Conservation (phyloP, 2,329 filamentous ascomycete genomes). For the Pseudonectria buxi region DNA sequence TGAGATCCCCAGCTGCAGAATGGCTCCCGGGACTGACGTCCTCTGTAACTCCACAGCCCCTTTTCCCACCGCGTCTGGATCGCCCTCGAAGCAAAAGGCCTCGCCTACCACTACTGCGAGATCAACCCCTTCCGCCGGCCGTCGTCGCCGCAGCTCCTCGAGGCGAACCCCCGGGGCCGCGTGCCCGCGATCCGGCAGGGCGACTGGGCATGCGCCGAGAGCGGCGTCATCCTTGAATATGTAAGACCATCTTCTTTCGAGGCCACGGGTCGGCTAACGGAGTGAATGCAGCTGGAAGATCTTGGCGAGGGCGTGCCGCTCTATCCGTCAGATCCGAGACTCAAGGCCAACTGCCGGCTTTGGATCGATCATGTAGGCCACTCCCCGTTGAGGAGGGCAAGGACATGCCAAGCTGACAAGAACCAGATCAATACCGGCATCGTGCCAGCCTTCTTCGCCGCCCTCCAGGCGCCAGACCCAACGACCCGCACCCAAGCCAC, state of each 20-base stretch:
- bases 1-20: not conserved
- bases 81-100: constrained; percentile 69
- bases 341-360: constrained; percentile 66
- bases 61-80: constrained; percentile 90
- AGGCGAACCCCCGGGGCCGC: constrained; percentile 68
- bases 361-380: constrained; percentile 70
- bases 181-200: constrained; percentile 73
- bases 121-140: constrained; percentile 73
- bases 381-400: no score
- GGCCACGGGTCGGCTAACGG: no score
- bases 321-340: constrained; percentile 57
- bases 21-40: not conserved
- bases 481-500: constrained; percentile 52
- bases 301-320: constrained; percentile 53
- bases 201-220: constrained; percentile 78
- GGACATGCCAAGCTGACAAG: not conserved
- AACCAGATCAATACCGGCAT: constrained; percentile 66
- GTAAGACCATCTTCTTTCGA: constrained; percentile 40
- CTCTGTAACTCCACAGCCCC: constrained; percentile 46
- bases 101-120: constrained; percentile 81
- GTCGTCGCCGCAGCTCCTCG: constrained; percentile 48
- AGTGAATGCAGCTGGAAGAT: constrained; percentile 67
- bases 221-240: constrained; percentile 78
- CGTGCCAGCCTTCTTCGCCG: constrained; percentile 67
- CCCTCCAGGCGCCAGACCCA: constrained; percentile 59